phyloP scores from a whole-genome alignment of 129 eudicot genomes.

The Heracleum sosnowskyi region DNA sequence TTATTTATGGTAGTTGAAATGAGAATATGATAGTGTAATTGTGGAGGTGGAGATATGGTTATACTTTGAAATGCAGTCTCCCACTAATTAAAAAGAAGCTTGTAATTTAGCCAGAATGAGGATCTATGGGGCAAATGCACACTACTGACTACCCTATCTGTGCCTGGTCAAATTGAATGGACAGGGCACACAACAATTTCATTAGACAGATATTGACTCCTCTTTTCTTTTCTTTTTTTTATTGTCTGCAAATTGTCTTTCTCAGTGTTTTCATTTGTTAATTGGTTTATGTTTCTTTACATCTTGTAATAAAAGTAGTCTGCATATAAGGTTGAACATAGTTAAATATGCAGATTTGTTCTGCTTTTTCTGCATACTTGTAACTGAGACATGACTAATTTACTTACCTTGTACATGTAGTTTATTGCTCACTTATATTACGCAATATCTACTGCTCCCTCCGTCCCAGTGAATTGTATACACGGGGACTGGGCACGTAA shows the following conservation, averaged over 20 bases:
- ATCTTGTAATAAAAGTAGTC: background rate
- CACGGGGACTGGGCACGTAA: too few relatives aligned
- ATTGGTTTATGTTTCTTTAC: conserved; percentile 1
- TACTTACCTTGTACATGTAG: background rate
- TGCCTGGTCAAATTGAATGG: conserved; percentile 34
- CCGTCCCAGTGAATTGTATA: too few relatives aligned
- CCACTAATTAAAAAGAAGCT: conserved; percentile 32
- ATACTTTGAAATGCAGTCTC: conserved; percentile 35
- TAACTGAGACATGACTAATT: background rate
- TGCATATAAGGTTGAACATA: conserved; percentile 8
- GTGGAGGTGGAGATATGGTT: conserved; percentile 24
- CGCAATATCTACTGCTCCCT: background rate
- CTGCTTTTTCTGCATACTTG: background rate
- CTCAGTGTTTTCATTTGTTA: conserved; percentile 12
- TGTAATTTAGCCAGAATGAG: conserved; percentile 20
- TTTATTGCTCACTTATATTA: background rate
- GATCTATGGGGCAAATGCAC: conserved; percentile 34
- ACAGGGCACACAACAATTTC: conserved; percentile 32
- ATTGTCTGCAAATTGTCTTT: conserved; percentile 36
- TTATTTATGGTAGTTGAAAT: background rate
- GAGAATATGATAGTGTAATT: conserved; percentile 26
- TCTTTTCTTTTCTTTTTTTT: conserved; percentile 39
- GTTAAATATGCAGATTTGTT: conserved; percentile 12
- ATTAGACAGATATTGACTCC: conserved; percentile 33
- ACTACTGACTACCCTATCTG: conserved; percentile 26